These are phyloP conservation scores for Candida oleophila DNA, from an alignment of 805 yeast species.

Conservation along the genomic window DNA sequence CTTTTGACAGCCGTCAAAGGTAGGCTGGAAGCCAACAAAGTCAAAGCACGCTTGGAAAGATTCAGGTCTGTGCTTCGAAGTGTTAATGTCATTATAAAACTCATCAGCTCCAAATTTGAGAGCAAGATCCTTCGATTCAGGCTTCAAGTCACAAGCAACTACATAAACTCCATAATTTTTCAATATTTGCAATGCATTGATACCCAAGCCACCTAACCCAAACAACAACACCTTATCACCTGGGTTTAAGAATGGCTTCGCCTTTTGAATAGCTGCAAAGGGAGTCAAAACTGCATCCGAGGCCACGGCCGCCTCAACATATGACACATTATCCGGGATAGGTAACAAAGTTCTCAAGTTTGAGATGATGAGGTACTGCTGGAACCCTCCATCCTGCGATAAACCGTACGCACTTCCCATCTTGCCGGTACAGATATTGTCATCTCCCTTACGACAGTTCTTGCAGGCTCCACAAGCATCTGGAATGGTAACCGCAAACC, in stretches of 20 bases:
- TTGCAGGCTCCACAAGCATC: conserved; percentile 35
- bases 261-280: conserved; percentile 40
- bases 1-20: conserved; percentile 24
- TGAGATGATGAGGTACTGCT: conserved; percentile 34
- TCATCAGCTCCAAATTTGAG: conserved; percentile 40
- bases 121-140: conserved; percentile 25
- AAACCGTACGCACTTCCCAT: conserved; percentile 31
- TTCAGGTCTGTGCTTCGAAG: conserved; percentile 24
- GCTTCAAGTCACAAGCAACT: conserved; percentile 34
- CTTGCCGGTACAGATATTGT: conserved; percentile 24
- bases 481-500: conserved; percentile 29
- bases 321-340: conserved; percentile 39
- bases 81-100: conserved; percentile 30
- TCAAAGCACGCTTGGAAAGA: conserved; percentile 42
- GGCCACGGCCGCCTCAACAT: conserved; percentile 40
- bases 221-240: conserved; percentile 34
- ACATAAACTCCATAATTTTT: conserved; percentile 29
- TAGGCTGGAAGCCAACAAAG: conserved; percentile 35
- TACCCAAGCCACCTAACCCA: conserved; percentile 45
- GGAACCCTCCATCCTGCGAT: conserved; percentile 41
- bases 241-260: conserved; percentile 24
- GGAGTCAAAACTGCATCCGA: conserved; percentile 45
- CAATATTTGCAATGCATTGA: conserved; percentile 43
- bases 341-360: conserved; percentile 35
- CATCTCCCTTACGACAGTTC: conserved; percentile 34